phyloP scores from a whole-genome alignment of 2,329 filamentous ascomycete species.

The Aspergillus quadrilineatus region DNA sequence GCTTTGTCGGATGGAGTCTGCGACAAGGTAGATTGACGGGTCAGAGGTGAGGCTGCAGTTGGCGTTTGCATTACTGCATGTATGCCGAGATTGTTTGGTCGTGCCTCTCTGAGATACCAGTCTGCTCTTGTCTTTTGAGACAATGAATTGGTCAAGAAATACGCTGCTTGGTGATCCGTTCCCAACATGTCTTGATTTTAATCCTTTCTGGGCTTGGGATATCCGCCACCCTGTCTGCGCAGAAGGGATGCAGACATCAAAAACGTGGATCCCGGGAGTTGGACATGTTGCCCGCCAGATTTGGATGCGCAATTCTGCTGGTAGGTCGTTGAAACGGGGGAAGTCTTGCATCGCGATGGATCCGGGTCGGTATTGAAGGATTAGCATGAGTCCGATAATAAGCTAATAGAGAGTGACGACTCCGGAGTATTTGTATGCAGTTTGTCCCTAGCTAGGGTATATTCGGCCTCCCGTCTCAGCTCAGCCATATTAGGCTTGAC shows the following conservation, averaged over 20 bases:
- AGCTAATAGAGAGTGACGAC: neutral
- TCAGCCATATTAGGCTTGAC: no score
- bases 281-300: constrained; percentile 1
- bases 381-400: neutral
- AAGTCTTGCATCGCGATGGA: neutral
- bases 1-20: neutral
- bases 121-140: neutral
- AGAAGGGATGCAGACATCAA: constrained; percentile 1
- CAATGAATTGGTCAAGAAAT: neutral
- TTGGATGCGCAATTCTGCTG: neutral
- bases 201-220: neutral
- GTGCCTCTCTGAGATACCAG: neutral
- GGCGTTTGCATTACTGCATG: neutral
- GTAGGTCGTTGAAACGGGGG: neutral
- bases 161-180: neutral
- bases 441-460: no score
- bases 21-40: neutral
- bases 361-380: no score
- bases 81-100: neutral
- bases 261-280: neutral
- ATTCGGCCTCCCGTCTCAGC: no score
- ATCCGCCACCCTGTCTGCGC: neutral
- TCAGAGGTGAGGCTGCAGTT: neutral
- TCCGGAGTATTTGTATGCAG: neutral
- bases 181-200: neutral